phyloP scores from a whole-genome alignment of 2,329 filamentous ascomycete species.

The Nemania diffusa region DNA sequence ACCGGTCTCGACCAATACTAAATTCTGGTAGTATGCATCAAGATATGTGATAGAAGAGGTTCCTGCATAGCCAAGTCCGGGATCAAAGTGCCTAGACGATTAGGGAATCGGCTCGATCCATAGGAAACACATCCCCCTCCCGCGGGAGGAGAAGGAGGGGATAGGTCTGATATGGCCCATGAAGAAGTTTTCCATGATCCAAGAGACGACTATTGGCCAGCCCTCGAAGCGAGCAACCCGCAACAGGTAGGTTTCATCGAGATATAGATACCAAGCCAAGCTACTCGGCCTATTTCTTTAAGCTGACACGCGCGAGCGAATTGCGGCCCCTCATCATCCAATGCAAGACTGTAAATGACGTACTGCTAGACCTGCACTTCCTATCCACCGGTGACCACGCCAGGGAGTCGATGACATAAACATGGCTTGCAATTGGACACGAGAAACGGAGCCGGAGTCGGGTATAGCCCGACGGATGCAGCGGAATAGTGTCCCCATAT shows the following conservation, averaged over 20 bases:
- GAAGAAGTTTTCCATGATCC: background rate
- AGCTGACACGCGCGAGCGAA: slow-evolving; percentile 1
- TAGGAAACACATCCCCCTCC: background rate
- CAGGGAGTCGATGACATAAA: slow-evolving; percentile 27
- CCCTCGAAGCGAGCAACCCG: background rate
- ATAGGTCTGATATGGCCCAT: background rate
- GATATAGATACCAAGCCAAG: slow-evolving; percentile 3
- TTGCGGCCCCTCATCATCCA: slow-evolving; percentile 7
- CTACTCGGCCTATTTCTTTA: background rate
- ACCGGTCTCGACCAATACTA: background rate
- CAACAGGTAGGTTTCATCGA: slow-evolving; percentile 21
- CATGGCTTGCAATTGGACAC: slow-evolving; percentile 12
- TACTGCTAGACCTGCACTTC: background rate
- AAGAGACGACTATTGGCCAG: slow-evolving; percentile 6
- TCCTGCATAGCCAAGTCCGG: background rate
- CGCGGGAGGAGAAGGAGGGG: background rate
- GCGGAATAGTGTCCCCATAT: slow-evolving; percentile 13
- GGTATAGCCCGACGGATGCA: slow-evolving; percentile 4
- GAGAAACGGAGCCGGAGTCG: slow-evolving; percentile 2
- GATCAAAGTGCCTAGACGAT: background rate
- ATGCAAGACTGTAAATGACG: slow-evolving; percentile 2
- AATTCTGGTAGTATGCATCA: background rate
- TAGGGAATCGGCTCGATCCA: background rate
- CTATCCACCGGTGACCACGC: background rate
- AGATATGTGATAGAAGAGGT: background rate